These are phyloP conservation scores for Eimeria sp. DNA, from an alignment of 169 alveolate genomes.

Conservation along the genomic window DNA sequence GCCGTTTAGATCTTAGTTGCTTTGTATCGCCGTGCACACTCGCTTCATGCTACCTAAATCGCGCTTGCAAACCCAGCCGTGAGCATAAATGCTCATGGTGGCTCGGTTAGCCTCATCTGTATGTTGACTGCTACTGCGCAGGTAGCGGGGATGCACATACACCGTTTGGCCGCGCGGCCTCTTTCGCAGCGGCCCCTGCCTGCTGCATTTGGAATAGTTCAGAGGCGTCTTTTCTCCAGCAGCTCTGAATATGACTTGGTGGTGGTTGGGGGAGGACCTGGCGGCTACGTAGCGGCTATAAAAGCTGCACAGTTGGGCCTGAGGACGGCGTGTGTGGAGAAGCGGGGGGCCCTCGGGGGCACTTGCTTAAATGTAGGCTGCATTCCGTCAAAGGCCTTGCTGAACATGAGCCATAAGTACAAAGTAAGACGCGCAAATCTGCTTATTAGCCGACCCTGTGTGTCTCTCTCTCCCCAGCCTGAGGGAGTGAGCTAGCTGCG, in stretches of 20 bases:
- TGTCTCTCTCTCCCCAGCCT: neutral
- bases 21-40: neutral
- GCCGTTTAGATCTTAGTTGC: neutral
- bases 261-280: conserved; percentile 97
- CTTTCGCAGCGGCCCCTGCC: neutral
- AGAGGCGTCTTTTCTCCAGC: conserved; percentile 32
- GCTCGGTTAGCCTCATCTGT: neutral
- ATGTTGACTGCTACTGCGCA: neutral
- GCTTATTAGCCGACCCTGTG: neutral
- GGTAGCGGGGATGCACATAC: conserved; percentile 7
- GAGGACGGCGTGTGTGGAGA: conserved; percentile 97
- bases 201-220: neutral
- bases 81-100: neutral
- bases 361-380: conserved; percentile 99
- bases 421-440: conserved; percentile 83
- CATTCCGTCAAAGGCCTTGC: conserved; percentile 98
- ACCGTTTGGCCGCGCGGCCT: conserved; percentile 29
- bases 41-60: neutral
- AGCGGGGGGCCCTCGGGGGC: conserved; percentile 98
- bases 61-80: too few relatives aligned
- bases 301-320: conserved; percentile 98
- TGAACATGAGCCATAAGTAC: conserved; percentile 96
- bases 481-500: neutral
- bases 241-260: conserved; percentile 90
- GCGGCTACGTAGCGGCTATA: conserved; percentile 98